phyloP scores from a whole-genome alignment of 441 rosid species.

The Sinapis alba region DNA sequence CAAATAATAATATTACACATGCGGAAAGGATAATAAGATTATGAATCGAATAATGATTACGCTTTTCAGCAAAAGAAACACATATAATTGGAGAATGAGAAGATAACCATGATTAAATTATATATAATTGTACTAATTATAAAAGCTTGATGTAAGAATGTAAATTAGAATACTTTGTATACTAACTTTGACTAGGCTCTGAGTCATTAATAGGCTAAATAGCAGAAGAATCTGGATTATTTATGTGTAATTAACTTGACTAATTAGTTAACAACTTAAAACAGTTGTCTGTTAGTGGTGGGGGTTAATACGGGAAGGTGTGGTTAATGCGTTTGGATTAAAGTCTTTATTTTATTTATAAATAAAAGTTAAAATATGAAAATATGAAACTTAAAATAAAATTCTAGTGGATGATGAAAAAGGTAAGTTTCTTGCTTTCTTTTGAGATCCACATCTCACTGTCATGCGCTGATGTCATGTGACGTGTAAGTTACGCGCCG shows the following conservation, averaged over 20 bases:
- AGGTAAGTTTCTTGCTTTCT: not conserved
- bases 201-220: slow-evolving; percentile 9
- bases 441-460: not conserved
- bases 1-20: not conserved
- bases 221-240: slow-evolving; percentile 1
- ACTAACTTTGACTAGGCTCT: slow-evolving; percentile 27
- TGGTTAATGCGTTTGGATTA: slow-evolving; percentile 5
- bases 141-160: slow-evolving; percentile 20
- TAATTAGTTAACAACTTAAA: slow-evolving; percentile 22
- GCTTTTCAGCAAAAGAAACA: slow-evolving; percentile 24
- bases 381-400: not conserved
- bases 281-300: slow-evolving; percentile 30
- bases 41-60: slow-evolving; percentile 27
- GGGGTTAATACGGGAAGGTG: slow-evolving; percentile 19
- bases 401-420: not conserved
- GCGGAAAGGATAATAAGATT: slow-evolving; percentile 5
- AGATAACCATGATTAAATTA: slow-evolving; percentile 22
- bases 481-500: slow-evolving; percentile 8
- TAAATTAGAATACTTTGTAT: not conserved
- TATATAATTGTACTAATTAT: not conserved
- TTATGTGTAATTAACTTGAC: slow-evolving; percentile 19
- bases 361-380: not conserved
- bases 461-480: slow-evolving; percentile 20
- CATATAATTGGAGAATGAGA: slow-evolving; percentile 36
- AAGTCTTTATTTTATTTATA: not conserved